Evolutionary conservation across 2,329 filamentous ascomycete species (phyloP).

Genomic region (Elsinoe arachidis): DNA sequence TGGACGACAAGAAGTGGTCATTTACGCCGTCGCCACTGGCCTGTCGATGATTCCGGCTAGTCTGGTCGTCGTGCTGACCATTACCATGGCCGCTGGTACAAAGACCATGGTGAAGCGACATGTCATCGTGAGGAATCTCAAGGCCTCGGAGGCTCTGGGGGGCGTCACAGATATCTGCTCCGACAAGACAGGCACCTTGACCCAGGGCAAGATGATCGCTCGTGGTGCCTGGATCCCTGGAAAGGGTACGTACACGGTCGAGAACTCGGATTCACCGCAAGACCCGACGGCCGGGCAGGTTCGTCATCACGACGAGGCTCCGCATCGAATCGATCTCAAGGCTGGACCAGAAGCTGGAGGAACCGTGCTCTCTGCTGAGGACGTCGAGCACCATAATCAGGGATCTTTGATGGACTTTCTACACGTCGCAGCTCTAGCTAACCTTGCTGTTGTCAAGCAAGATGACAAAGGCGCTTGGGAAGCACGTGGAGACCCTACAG

Average conservation of each 20-base stretch:
- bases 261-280: constrained; percentile 2
- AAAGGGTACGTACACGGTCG: constrained; percentile 47
- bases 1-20: constrained; percentile 50
- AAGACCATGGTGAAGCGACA: constrained; percentile 57
- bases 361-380: not conserved
- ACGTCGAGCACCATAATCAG: not conserved
- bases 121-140: constrained; percentile 57
- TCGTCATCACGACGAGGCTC: not conserved
- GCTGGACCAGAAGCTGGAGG: not conserved
- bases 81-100: constrained; percentile 47
- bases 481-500: constrained; percentile 59
- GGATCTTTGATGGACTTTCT: constrained; percentile 36
- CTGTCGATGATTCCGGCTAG: constrained; percentile 54
- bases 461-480: constrained; percentile 49
- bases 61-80: constrained; percentile 31
- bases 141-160: constrained; percentile 56
- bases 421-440: constrained; percentile 56
- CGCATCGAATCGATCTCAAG: not conserved
- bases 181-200: constrained; percentile 57
- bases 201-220: constrained; percentile 52
- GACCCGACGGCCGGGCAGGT: not conserved
- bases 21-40: constrained; percentile 55
- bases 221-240: constrained; percentile 54
- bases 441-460: constrained; percentile 54
- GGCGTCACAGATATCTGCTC: constrained; percentile 56